Conservation (phyloP, 2,329 filamentous ascomycete species). For the Annulohypoxylon truncatum region DNA sequence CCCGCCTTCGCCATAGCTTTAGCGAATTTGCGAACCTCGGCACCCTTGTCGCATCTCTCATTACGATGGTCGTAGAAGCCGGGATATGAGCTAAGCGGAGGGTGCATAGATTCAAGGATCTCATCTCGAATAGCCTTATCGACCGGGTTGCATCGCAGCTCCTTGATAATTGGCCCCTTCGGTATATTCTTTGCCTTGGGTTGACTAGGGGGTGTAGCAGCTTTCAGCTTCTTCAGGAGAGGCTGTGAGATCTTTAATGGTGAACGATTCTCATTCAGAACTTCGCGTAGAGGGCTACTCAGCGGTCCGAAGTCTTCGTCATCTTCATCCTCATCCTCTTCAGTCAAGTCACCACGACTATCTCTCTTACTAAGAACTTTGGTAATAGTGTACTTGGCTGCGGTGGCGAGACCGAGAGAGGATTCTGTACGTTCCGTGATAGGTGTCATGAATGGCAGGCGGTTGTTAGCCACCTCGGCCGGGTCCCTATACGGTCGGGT, state of each 20-base stretch:
- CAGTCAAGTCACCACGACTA: conserved; percentile 44
- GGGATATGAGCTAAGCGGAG: conserved; percentile 77
- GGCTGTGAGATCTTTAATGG: conserved; percentile 64
- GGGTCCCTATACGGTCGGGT: conserved; percentile 85
- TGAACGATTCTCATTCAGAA: conserved; percentile 64
- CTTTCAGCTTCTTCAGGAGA: conserved; percentile 57
- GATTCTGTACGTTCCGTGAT: conserved; percentile 96
- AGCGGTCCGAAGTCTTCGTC: conserved; percentile 56
- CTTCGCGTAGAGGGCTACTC: conserved; percentile 79
- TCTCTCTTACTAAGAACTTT: conserved; percentile 81
- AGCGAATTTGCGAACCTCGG: conserved; percentile 84
- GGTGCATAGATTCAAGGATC: conserved; percentile 80
- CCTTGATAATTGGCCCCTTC: conserved; percentile 81
- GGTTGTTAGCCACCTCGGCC: conserved; percentile 83
- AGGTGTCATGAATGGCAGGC: conserved; percentile 97
- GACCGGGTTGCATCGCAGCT: conserved; percentile 88
- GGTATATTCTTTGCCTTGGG: conserved; percentile 55
- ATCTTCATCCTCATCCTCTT: conserved; percentile 51
- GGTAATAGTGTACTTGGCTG: conserved; percentile 67
- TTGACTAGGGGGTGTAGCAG: conserved; percentile 47
- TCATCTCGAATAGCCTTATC: conserved; percentile 78
- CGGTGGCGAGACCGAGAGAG: conserved; percentile 76
- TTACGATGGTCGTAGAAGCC: conserved; percentile 82
- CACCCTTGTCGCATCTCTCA: conserved; percentile 72
- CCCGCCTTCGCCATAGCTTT: conserved; percentile 70